A percentile compares a stretch with the other conserved stretches of the same genome.
phyloP scores from a whole-genome alignment of 805 yeast species.

The Ogataea nitratoaversa region DNA sequence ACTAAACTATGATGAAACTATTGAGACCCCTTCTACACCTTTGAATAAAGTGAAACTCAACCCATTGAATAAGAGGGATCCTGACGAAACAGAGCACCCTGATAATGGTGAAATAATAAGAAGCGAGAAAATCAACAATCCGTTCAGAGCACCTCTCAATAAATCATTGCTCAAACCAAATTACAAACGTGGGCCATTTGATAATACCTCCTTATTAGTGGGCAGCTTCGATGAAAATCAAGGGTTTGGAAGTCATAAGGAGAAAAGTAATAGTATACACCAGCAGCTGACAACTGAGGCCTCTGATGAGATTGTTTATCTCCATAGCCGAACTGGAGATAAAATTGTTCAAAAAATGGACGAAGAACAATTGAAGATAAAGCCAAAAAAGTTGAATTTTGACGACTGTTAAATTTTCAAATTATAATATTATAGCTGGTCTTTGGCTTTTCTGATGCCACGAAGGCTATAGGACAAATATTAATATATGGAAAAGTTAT shows the following conservation, averaged over 20 bases:
- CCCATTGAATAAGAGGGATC: constrained; percentile 7
- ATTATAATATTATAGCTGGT: background rate
- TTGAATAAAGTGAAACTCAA: constrained; percentile 9
- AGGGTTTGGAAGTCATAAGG: too few species aligned
- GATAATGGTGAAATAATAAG: constrained; percentile 16
- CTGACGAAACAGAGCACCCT: constrained; percentile 1
- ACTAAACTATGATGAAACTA: constrained; percentile 24
- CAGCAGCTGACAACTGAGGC: constrained; percentile 2
- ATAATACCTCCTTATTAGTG: background rate
- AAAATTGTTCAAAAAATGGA: constrained; percentile 27
- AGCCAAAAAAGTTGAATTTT: constrained; percentile 38
- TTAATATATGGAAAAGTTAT: too few species aligned
- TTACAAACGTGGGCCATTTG: background rate
- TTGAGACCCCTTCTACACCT: constrained; percentile 14
- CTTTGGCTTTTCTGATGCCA: too few species aligned
- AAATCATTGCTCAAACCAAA: background rate
- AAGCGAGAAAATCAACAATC: constrained; percentile 22
- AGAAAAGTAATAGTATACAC: background rate
- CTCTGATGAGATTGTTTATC: constrained; percentile 16
- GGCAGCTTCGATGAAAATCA: background rate
- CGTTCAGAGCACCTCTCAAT: constrained; percentile 11
- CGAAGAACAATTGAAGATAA: constrained; percentile 30
- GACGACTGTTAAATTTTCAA: constrained; percentile 8
- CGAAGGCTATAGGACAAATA: too few species aligned
- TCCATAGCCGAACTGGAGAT: constrained; percentile 31